Evolutionary conservation across 1,284 basidiomycete species (phyloP).

Genomic region (Moesziomyces parantarcticus): DNA sequence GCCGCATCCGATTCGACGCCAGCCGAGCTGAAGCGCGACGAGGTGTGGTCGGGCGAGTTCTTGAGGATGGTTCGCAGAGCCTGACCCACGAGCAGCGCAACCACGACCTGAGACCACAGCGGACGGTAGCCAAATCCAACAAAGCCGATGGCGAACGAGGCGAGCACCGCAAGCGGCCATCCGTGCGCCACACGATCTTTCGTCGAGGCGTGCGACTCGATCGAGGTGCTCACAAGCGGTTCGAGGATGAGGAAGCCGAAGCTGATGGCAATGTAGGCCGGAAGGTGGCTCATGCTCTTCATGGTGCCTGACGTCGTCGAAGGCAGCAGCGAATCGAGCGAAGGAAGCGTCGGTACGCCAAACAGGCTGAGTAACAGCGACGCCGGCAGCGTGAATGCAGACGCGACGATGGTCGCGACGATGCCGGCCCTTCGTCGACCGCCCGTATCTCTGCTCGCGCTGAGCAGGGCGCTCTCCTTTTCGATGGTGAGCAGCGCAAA

Average conservation of each 20-base stretch:
- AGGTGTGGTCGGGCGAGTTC: slow-evolving; percentile 57
- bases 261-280: slow-evolving; percentile 60
- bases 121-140: slow-evolving; percentile 57
- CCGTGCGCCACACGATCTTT: slow-evolving; percentile 57
- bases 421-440: slow-evolving; percentile 61
- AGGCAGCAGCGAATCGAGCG: slow-evolving; percentile 34
- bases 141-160: slow-evolving; percentile 53
- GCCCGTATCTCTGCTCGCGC: slow-evolving; percentile 51
- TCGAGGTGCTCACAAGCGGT: slow-evolving; percentile 57
- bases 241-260: slow-evolving; percentile 60
- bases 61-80: slow-evolving; percentile 57
- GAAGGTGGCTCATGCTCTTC: slow-evolving; percentile 38
- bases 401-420: slow-evolving; percentile 54
- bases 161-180: slow-evolving; percentile 62
- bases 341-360: slow-evolving; percentile 44
- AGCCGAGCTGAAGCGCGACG: slow-evolving; percentile 43
- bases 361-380: slow-evolving; percentile 44
- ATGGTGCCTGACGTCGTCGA: slow-evolving; percentile 1
- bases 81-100: slow-evolving; percentile 53
- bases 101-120: slow-evolving; percentile 34
- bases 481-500: slow-evolving; percentile 63
- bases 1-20: slow-evolving; percentile 5
- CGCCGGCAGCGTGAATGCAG: slow-evolving; percentile 48
- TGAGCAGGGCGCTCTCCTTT: slow-evolving; percentile 50
- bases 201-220: slow-evolving; percentile 60